These are phyloP conservation scores for Quercus alba DNA, from an alignment of 306 rosid species.

Conservation along the genomic window DNA sequence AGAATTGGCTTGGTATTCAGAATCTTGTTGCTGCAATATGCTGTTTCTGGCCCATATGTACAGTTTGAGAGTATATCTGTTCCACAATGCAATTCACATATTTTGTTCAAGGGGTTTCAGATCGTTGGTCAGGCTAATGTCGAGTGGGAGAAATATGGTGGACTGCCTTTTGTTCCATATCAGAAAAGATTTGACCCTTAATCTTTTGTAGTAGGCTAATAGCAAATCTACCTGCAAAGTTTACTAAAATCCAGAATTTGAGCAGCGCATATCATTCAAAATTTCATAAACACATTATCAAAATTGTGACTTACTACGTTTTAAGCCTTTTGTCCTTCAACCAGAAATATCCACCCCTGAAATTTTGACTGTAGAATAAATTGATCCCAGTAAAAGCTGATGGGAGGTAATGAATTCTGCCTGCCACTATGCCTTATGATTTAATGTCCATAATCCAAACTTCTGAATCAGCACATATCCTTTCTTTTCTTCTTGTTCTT, in stretches of 20 bases:
- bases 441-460: too few species aligned
- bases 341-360: too few species aligned
- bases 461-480: too few species aligned
- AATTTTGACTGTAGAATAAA: background rate
- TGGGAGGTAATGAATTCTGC: background rate
- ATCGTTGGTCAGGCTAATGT: background rate
- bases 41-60: background rate
- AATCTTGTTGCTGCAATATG: conserved; percentile 1
- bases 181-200: background rate
- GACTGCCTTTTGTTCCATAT: background rate
- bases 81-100: background rate
- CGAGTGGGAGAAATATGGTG: background rate
- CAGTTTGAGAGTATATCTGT: conserved; percentile 11
- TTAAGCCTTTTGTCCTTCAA: too few species aligned
- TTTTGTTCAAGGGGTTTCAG: conserved; percentile 10
- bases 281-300: too few species aligned
- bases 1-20: background rate
- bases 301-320: too few species aligned
- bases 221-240: background rate
- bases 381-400: background rate
- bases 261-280: background rate
- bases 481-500: too few species aligned
- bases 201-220: background rate
- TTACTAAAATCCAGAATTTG: background rate
- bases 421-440: background rate